Percentiles rank a stretch among this genome's conserved stretches.
Conservation (phyloP, 176 grass and related monocot species). For the Triticum turgidum region DNA sequence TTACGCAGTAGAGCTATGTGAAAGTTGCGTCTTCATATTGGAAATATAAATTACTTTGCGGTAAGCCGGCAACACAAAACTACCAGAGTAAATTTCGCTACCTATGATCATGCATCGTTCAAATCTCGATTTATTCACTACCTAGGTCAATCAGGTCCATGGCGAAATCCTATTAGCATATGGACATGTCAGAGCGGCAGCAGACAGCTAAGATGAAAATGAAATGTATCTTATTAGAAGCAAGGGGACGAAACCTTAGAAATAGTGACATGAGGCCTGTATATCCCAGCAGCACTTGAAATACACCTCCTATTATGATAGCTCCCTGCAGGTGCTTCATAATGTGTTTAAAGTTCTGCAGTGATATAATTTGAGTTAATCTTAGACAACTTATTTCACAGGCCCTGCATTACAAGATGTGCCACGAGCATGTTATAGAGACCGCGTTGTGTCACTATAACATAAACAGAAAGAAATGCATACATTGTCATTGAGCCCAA, state of each 20-base stretch:
- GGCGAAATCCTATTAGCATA: not conserved
- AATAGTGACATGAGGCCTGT: slow-evolving; percentile 82
- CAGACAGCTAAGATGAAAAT: not conserved
- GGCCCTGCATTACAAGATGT: slow-evolving; percentile 1
- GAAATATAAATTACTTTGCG: not conserved
- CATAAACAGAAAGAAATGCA: slow-evolving; percentile 5
- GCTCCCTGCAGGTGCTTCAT: slow-evolving; percentile 99
- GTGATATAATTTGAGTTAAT: slow-evolving; percentile 4
- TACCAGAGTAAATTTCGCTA: not conserved
- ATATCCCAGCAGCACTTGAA: slow-evolving; percentile 91
- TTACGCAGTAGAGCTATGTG: not conserved
- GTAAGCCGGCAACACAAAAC: not conserved
- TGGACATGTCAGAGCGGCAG: not conserved
- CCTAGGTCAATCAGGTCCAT: not conserved
- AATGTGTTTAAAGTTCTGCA: slow-evolving; percentile 97
- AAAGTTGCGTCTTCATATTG: slow-evolving; percentile 7
- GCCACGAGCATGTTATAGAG: not conserved
- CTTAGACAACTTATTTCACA: not conserved
- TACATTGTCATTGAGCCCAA: slow-evolving; percentile 93
- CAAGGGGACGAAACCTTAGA: slow-evolving; percentile 46
- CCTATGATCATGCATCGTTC: not conserved
- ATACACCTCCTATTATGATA: slow-evolving; percentile 76
- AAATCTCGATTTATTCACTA: not conserved
- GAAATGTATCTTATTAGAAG: not conserved
- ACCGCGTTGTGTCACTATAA: not conserved